phyloP scores from a whole-genome alignment of 495 filamentous ascomycete genomes.

The Gamarada debralockiae region DNA sequence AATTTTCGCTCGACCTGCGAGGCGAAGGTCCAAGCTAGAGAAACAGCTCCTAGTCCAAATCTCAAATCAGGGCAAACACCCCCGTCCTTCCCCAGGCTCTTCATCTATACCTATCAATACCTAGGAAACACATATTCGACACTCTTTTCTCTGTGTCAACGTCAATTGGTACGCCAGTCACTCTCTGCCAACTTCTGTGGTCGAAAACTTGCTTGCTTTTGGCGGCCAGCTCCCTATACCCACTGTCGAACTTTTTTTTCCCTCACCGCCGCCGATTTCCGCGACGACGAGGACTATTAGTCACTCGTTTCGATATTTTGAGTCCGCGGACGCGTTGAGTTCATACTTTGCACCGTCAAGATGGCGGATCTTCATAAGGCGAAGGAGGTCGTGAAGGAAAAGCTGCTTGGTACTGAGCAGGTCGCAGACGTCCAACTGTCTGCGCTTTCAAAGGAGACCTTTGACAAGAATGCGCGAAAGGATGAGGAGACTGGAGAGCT shows the following conservation, averaged over 20 bases:
- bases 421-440: constrained; percentile 50
- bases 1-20: not conserved
- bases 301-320: not conserved
- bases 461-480: constrained; percentile 71
- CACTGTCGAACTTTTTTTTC: not conserved
- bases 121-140: too few species aligned
- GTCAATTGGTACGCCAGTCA: not conserved
- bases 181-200: too few species aligned
- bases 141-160: too few species aligned
- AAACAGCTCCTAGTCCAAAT: not conserved
- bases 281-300: not conserved
- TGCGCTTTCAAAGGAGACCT: constrained; percentile 63
- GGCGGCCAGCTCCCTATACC: not conserved
- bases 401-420: constrained; percentile 62
- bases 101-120: too few species aligned
- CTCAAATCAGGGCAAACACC: not conserved
- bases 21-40: not conserved
- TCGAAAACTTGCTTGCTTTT: not conserved
- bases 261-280: not conserved
- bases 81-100: too few species aligned
- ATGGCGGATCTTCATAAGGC: constrained; percentile 22
- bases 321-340: not conserved
- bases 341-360: not conserved
- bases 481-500: constrained; percentile 71
- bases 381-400: constrained; percentile 69